Base-by-base conservation (phyloP, 2,329 filamentous ascomycete species). In the Polytolypa hystricis region DNA sequence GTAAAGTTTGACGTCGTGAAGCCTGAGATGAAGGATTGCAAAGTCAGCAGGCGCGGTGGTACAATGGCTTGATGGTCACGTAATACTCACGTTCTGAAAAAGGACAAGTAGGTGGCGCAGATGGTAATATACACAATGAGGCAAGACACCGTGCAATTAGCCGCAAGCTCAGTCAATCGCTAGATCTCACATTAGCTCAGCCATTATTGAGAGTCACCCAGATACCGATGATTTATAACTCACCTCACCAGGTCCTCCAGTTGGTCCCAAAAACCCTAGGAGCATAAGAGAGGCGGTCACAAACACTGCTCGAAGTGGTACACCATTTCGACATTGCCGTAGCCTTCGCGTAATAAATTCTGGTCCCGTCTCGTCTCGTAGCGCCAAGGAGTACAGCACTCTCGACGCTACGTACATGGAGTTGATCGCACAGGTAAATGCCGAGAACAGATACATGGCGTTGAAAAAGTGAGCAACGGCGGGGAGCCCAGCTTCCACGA, bases 371-470 rank as follows among this genome's bases (percentile, higher is more conserved):
- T 51, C 53, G 35, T 58, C 60, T 12, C 44, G 42, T 17, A 47
- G 42, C 40, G 64, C 62, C 34, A 67, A 50, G 1, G 63, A 62
- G 49, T 67, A 63, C 12, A 67, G 47, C 6, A 64, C 48, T 35
- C 64, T 52, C 9, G 59, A 63, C 15, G 61, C 57, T 26, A 60
- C 55, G 45, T 66, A 67, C 19, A 66, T 50, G 6, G 56, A 54
- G 40, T 64, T 65, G 37, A 65, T 58, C 1, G 57, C 63, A 7
- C 57, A 57, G 1, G 61, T 60, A 18, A 58, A 57, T 2, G 63
- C 61, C 0, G 62, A 63, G 44, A 67, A 65, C 23, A 67, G 54
- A 47, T 61, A 65, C 40, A 67, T 61, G 2, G 56, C 62, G 34
- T 66, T 66, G 46, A 66, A 58, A 37, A 67, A 56, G 30, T 58